Conservation (phyloP, 768 basidiomycete genomes). For the Serendipita vermifera region DNA sequence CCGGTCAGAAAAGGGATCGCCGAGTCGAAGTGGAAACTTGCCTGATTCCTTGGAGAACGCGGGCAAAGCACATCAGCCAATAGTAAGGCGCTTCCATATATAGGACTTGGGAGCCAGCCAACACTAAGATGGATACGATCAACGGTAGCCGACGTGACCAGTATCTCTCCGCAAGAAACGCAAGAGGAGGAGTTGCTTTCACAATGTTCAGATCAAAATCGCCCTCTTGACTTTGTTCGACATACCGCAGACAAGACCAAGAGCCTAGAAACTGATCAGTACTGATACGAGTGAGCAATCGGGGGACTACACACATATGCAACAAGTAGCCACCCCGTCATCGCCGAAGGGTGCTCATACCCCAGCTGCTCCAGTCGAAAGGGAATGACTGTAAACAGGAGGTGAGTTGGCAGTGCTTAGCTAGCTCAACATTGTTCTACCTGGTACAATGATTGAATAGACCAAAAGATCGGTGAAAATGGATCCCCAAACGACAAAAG, state of each 20-base stretch:
- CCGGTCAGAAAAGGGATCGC: no score
- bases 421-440: slow-evolving; percentile 31
- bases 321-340: slow-evolving; percentile 48
- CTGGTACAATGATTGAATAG: slow-evolving; percentile 49
- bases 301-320: slow-evolving; percentile 36
- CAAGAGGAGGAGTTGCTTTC: slow-evolving; percentile 49
- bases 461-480: slow-evolving; percentile 35
- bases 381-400: neutral
- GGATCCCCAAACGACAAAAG: slow-evolving; percentile 26
- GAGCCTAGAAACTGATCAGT: slow-evolving; percentile 28
- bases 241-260: slow-evolving; percentile 40
- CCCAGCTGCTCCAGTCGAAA: slow-evolving; percentile 44
- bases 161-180: slow-evolving; percentile 41
- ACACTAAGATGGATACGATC: slow-evolving; percentile 34
- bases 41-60: slow-evolving; percentile 44
- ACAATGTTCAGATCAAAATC: neutral
- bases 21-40: no score
- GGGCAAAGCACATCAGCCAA: slow-evolving; percentile 43
- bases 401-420: neutral
- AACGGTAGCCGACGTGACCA: slow-evolving; percentile 36
- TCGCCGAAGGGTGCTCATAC: slow-evolving; percentile 34
- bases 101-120: slow-evolving; percentile 43
- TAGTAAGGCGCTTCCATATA: slow-evolving; percentile 50
- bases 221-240: neutral
- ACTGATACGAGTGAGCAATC: slow-evolving; percentile 11